phyloP scores from a whole-genome alignment of 441 rosid genomes.

The Arabidopsis hybrid region DNA sequence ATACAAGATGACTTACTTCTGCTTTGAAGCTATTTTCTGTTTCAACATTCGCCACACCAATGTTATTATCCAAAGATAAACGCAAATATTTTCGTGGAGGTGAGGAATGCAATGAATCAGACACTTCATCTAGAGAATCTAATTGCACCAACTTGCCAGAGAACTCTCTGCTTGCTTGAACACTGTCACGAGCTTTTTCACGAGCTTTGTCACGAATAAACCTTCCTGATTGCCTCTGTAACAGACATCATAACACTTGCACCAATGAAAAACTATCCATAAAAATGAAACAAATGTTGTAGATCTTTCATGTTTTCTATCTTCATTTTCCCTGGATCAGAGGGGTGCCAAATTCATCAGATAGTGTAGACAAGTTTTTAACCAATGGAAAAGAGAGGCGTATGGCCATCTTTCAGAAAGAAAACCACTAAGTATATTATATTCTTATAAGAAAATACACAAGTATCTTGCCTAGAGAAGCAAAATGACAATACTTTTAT shows the following conservation, averaged over 20 bases:
- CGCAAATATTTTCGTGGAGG: slow-evolving; percentile 54
- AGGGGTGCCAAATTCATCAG: not conserved
- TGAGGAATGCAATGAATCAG: slow-evolving; percentile 54
- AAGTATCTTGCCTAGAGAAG: slow-evolving; percentile 11
- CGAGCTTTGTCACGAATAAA: slow-evolving; percentile 74
- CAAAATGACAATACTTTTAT: slow-evolving; percentile 1
- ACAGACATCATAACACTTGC: slow-evolving; percentile 28
- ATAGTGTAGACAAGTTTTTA: slow-evolving; percentile 3
- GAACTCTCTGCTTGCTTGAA: slow-evolving; percentile 60
- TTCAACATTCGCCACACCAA: slow-evolving; percentile 87
- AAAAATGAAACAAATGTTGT: slow-evolving; percentile 19
- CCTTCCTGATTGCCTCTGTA: slow-evolving; percentile 85
- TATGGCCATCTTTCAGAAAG: slow-evolving; percentile 19
- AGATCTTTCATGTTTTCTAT: slow-evolving; percentile 13
- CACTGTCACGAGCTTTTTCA: slow-evolving; percentile 72
- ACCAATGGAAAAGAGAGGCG: slow-evolving; percentile 16
- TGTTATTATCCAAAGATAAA: slow-evolving; percentile 61
- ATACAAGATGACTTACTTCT: slow-evolving; percentile 82
- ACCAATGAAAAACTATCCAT: slow-evolving; percentile 24
- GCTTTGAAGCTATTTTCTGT: slow-evolving; percentile 72
- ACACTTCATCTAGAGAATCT: slow-evolving; percentile 68
- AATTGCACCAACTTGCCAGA: slow-evolving; percentile 59
- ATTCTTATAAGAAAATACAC: not conserved
- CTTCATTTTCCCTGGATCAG: slow-evolving; percentile 19
- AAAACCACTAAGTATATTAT: slow-evolving; percentile 1